These are phyloP conservation scores for Puccinia hordei DNA, from an alignment of 1,284 basidiomycete genomes.

Conservation along the genomic window DNA sequence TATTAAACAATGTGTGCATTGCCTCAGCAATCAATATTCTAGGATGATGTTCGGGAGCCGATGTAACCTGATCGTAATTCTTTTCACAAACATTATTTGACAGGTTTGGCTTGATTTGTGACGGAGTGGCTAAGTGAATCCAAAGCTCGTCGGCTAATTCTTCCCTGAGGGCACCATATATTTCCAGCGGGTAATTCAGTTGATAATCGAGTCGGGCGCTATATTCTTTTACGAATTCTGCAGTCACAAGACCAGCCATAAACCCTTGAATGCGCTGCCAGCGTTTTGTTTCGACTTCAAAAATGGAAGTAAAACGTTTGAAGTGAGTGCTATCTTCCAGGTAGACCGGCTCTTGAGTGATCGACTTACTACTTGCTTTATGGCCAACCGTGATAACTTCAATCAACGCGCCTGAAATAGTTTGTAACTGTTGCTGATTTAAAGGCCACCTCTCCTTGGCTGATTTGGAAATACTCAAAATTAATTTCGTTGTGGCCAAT, in stretches of 20 bases:
- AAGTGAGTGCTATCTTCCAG: neutral
- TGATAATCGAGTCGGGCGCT: conserved; percentile 8
- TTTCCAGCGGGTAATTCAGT: neutral
- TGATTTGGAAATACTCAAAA: conserved; percentile 11
- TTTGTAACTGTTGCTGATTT: conserved; percentile 1
- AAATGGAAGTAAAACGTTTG: neutral
- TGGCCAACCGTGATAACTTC: conserved; percentile 7
- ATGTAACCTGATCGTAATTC: neutral
- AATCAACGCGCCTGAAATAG: conserved; percentile 13
- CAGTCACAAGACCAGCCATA: neutral
- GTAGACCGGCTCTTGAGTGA: neutral
- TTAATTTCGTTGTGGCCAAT: conserved; percentile 1
- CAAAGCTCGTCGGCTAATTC: conserved; percentile 19
- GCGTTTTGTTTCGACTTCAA: neutral
- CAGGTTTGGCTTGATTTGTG: neutral
- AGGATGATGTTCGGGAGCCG: neutral
- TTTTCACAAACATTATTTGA: no score
- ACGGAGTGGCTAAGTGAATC: neutral
- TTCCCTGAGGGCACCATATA: conserved; percentile 9
- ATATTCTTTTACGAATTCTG: conserved; percentile 3
- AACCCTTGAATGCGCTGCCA: neutral
- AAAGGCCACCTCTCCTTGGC: neutral
- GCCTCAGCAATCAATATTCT: neutral
- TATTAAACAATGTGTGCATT: neutral
- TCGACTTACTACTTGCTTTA: neutral